Conservation (phyloP, 2,329 filamentous ascomycete genomes). For the Colletotrichum sp. region DNA sequence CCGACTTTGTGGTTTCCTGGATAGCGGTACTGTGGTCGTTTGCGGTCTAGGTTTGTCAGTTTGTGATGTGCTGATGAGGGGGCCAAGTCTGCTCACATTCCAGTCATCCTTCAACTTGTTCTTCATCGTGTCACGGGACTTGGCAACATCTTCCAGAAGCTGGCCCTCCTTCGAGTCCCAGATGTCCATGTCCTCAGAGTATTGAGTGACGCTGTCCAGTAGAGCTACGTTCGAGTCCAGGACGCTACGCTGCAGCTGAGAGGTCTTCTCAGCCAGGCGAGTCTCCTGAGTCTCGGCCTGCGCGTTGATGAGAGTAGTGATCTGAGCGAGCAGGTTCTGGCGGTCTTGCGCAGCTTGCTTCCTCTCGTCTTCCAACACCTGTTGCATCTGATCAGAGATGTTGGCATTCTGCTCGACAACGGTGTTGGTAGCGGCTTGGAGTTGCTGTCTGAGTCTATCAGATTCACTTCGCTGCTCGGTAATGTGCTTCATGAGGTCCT, state of each 20-base stretch:
- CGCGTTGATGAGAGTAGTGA: conserved; percentile 75
- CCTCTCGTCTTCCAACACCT: conserved; percentile 78
- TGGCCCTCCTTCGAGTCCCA: conserved; percentile 75
- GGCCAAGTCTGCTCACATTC: conserved; percentile 69
- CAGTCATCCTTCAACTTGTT: conserved; percentile 85
- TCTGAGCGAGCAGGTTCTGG: conserved; percentile 75
- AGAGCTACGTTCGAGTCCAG: conserved; percentile 67
- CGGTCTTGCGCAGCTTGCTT: conserved; percentile 75
- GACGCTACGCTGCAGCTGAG: conserved; percentile 68
- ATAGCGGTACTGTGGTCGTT: conserved; percentile 84
- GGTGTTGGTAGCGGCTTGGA: conserved; percentile 71
- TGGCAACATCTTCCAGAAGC: conserved; percentile 73
- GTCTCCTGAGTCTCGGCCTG: conserved; percentile 77
- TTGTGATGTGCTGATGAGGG: conserved; percentile 51
- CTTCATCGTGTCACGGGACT: conserved; percentile 80
- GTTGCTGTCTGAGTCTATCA: conserved; percentile 72
- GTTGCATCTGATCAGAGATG: conserved; percentile 70
- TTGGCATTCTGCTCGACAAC: conserved; percentile 72
- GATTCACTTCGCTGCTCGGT: conserved; percentile 79
- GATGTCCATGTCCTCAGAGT: conserved; percentile 72
- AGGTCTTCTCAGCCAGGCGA: conserved; percentile 69
- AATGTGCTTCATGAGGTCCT: conserved; percentile 77
- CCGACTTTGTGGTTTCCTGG: conserved; percentile 80
- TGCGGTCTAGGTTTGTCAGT: conserved; percentile 58
- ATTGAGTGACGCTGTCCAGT: conserved; percentile 67